A percentile compares a stretch with the other conserved stretches of the same genome.
Conservation (phyloP, 345 rosid species). For the Ricinus communis region DNA sequence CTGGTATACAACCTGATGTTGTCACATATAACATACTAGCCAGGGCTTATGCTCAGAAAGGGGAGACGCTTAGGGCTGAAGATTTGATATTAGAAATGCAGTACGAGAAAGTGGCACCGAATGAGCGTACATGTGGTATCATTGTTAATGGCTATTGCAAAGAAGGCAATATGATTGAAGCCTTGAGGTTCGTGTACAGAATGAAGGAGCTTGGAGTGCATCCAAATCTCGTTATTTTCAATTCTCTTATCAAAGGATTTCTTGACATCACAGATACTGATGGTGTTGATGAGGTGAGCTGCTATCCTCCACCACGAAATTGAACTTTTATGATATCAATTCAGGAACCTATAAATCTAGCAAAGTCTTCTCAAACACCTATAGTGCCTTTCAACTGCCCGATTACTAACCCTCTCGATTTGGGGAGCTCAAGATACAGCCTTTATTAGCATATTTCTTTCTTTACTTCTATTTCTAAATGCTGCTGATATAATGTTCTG, state of each 20-base stretch:
- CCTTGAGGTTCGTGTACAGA: conserved; percentile 63
- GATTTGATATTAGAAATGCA: conserved; percentile 72
- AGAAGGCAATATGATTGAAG: conserved; percentile 80
- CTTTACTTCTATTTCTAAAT: no score
- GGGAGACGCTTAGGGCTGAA: conserved; percentile 67
- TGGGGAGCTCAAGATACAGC: no score
- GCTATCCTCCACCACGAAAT: background rate
- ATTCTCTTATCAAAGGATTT: conserved; percentile 82
- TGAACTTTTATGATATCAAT: no score
- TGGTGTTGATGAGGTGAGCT: conserved; percentile 79
- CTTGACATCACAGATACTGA: conserved; percentile 52
- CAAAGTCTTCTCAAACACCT: no score
- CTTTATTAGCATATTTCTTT: no score
- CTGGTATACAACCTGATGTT: conserved; percentile 69
- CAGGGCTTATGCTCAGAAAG: conserved; percentile 61
- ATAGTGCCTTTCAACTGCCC: no score
- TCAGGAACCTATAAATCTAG: no score
- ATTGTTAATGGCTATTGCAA: conserved; percentile 77
- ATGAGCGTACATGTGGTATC: conserved; percentile 79
- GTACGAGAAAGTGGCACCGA: conserved; percentile 58
- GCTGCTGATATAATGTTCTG: no score
- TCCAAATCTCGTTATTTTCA: conserved; percentile 83
- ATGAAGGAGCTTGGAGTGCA: conserved; percentile 83
- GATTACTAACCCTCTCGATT: no score
- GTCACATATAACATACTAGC: conserved; percentile 84